phyloP scores from a whole-genome alignment of 1,284 basidiomycete genomes.

The Vanrija pseudolonga region DNA sequence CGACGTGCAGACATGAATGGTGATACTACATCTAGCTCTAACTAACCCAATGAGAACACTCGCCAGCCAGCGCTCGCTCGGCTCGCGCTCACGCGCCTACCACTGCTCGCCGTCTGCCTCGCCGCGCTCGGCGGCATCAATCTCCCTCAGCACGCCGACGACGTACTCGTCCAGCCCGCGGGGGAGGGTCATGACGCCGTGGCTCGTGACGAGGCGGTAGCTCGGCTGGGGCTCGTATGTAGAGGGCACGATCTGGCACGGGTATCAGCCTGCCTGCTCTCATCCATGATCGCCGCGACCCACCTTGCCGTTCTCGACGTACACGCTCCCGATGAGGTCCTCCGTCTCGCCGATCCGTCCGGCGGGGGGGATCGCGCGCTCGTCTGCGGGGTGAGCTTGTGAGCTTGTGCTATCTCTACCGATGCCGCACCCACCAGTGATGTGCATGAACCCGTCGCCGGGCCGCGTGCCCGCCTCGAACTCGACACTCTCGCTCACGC shows the following conservation, averaged over 20 bases:
- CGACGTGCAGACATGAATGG: no score
- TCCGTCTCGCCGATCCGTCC: constrained; percentile 49
- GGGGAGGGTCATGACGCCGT: constrained; percentile 41
- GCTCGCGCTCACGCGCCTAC: no score
- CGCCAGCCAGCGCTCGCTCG: no score
- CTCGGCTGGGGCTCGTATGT: constrained; percentile 45
- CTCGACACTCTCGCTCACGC: constrained; percentile 23
- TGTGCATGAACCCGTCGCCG: constrained; percentile 46
- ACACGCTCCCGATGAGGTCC: constrained; percentile 47
- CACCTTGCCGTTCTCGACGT: constrained; percentile 46
- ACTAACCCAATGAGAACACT: no score
- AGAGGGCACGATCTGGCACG: constrained; percentile 34
- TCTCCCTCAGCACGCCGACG: constrained; percentile 26
- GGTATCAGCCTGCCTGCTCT: background rate
- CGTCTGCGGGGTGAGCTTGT: constrained; percentile 33
- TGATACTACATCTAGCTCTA: no score
- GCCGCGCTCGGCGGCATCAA: constrained; percentile 27
- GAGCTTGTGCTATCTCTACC: no score
- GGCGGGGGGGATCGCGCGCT: constrained; percentile 42
- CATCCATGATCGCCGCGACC: constrained; percentile 5
- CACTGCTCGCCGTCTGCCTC: background rate
- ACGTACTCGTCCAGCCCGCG: constrained; percentile 41
- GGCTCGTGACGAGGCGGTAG: constrained; percentile 43
- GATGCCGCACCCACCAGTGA: constrained; percentile 45
- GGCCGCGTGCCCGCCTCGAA: constrained; percentile 44